A percentile compares a stretch with the other conserved stretches of the same genome.
These are phyloP conservation scores for Conringia planisiliqua DNA, from an alignment of 345 rosid genomes.

Conservation along the genomic window DNA sequence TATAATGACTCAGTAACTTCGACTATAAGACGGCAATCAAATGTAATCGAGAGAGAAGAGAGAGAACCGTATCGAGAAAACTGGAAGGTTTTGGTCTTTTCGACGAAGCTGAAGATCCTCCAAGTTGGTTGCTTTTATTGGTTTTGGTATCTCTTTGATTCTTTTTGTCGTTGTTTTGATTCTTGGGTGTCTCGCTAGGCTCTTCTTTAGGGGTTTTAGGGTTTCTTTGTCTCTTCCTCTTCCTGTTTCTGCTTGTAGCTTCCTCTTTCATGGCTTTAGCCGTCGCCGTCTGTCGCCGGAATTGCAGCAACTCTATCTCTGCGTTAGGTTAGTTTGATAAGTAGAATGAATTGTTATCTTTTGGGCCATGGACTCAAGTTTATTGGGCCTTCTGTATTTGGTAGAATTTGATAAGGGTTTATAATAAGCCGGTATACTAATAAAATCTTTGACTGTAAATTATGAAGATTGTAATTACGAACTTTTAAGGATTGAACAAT, in stretches of 20 bases:
- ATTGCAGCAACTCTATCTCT: neutral
- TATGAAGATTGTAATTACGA: too few species aligned
- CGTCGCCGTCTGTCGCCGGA: neutral
- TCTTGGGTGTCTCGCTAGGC: neutral
- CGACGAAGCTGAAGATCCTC: constrained; percentile 26
- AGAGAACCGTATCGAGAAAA: constrained; percentile 55
- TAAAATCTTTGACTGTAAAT: too few species aligned
- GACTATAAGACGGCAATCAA: neutral
- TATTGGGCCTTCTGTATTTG: neutral
- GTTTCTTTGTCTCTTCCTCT: constrained; percentile 50
- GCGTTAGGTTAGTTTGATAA: constrained; percentile 26
- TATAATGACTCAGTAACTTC: neutral
- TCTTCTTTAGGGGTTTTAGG: constrained; percentile 24
- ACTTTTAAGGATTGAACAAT: too few species aligned
- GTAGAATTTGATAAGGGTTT: neutral
- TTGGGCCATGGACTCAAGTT: neutral
- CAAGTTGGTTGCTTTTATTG: neutral
- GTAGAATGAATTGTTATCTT: neutral
- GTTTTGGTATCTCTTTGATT: neutral
- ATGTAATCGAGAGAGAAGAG: neutral
- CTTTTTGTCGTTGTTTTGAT: constrained; percentile 23
- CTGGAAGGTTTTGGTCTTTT: constrained; percentile 37
- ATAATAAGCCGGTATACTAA: too few species aligned
- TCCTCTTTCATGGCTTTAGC: constrained; percentile 40
- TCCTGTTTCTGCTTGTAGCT: constrained; percentile 38